Evolutionary conservation across 148 eudicot genomes (phyloP), one percentile per base, ranked within the genome.

Genomic region (Fallopia convolvulus): DNA sequence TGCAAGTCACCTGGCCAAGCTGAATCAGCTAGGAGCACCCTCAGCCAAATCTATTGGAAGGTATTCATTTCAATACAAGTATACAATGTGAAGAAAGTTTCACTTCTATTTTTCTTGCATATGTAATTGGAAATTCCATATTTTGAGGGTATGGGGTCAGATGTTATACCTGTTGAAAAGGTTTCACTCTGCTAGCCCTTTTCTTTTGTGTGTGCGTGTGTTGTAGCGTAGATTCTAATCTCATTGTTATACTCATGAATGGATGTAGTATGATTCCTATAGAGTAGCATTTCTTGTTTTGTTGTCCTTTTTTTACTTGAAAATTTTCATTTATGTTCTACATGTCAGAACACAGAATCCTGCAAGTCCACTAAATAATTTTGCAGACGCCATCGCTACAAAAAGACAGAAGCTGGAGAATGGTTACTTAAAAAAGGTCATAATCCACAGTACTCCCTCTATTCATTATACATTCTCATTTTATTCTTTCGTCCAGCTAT

Each of bases 1-100:
- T 39, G 87, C 87, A 49, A 85, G 92, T 79, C 90, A 85, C 80
- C 83, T 89, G 82, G 92, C 92, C 60, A 89, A 87, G 80, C 82
- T 80, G 76, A 82, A 73, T 44, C 78, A 41, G 10, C 40, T 49
- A 48, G 33, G 56, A 74, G 15, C 60, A 20, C 15, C 49, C 21
- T 75, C 77, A 50, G 12, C 77, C 40, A 36, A 32, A 26, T 75
- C 39, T 50, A 17, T 3, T 32, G 60, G 60, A 23, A 75, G 77
- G 77, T 75, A 52, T 12, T 55, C 40, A 20, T 47, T 52, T 75
- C 15, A 17, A 23, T 23, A 48, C 17, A 63, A 26, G 8, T 30
- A 4, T 32, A 48, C 39, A 63, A 11, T 63, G 17, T 6, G 21
- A 58, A 58, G 33, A 23, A 58, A 47, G 49, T 49, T 10, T 32